These are phyloP conservation scores for Cladophialophora carrionii DNA, from an alignment of 2,329 filamentous ascomycete species.

Conservation along the genomic window DNA sequence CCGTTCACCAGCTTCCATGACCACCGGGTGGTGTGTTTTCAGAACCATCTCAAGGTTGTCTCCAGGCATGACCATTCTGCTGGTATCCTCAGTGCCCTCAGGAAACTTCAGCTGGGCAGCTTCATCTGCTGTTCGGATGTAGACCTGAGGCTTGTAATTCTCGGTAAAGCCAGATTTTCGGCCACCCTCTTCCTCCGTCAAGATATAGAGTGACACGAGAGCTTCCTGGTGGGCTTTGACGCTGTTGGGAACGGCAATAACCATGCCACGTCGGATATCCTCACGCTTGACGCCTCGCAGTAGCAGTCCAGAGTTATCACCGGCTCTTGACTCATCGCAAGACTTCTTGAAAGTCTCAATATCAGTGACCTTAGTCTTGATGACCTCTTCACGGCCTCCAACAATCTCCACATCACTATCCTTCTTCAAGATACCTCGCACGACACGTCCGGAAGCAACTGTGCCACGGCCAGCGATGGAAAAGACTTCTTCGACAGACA, in stretches of 20 bases:
- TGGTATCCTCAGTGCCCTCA: slow-evolving; percentile 73
- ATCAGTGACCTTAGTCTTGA: slow-evolving; percentile 99
- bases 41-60: slow-evolving; percentile 99
- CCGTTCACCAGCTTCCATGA: slow-evolving; percentile 87
- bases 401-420: slow-evolving; percentile 94
- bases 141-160: slow-evolving; percentile 98
- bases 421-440: slow-evolving; percentile 91
- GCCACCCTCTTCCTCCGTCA: slow-evolving; percentile 97
- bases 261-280: slow-evolving; percentile 93
- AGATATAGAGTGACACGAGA: slow-evolving; percentile 92
- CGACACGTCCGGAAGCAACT: slow-evolving; percentile 93
- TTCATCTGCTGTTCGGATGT: slow-evolving; percentile 85
- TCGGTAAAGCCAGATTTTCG: slow-evolving; percentile 92
- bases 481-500: slow-evolving; percentile 95
- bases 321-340: slow-evolving; percentile 91
- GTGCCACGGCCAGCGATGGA: slow-evolving; percentile 92
- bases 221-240: slow-evolving; percentile 90
- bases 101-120: slow-evolving; percentile 81
- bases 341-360: slow-evolving; percentile 99
- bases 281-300: slow-evolving; percentile 95
- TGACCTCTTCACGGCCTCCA: slow-evolving; percentile 76
- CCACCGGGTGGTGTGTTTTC: slow-evolving; percentile 80
- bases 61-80: slow-evolving; percentile 93
- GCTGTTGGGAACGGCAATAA: slow-evolving; percentile 79
- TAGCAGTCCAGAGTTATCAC: slow-evolving; percentile 96